A percentile compares a stretch with the other conserved stretches of the same genome.
These are phyloP conservation scores for Crithidia bombi DNA, from an alignment of 208 protist genomes.

Conservation along the genomic window DNA sequence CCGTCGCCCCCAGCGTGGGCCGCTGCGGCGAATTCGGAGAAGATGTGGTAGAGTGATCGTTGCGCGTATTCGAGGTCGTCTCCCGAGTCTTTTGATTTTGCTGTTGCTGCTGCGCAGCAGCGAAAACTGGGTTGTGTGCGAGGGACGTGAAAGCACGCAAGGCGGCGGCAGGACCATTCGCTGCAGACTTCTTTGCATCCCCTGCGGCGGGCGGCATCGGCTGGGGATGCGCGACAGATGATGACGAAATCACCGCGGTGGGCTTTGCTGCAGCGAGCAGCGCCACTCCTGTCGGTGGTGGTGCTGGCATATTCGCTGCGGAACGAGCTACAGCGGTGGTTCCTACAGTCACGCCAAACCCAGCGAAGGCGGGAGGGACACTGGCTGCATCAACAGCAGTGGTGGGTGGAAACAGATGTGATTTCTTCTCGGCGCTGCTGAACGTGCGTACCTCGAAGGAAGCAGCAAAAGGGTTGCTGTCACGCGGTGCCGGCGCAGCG, in stretches of 20 bases:
- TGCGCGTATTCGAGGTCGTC: neutral
- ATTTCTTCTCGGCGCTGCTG: neutral
- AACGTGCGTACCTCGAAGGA: neutral
- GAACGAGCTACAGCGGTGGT: neutral
- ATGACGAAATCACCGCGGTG: too few relatives aligned
- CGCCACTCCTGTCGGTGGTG: too few relatives aligned
- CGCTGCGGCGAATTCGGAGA: conserved; percentile 22
- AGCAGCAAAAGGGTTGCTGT: neutral
- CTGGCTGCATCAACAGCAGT: neutral
- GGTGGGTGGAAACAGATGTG: neutral
- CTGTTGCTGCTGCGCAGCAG: neutral
- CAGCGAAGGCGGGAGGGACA: neutral
- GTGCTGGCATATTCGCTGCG: too few relatives aligned
- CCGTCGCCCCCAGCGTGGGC: neutral
- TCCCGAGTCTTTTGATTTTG: neutral
- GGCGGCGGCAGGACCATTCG: too few relatives aligned
- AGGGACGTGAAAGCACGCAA: neutral
- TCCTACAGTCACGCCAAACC: neutral
- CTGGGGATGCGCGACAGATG: too few relatives aligned
- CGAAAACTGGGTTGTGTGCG: neutral
- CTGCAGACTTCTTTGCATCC: neutral
- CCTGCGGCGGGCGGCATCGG: too few relatives aligned
- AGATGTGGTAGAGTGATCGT: neutral
- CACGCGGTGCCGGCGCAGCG: neutral
- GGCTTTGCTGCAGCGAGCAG: too few relatives aligned